Base-by-base conservation (phyloP, 768 basidiomycete species). In the Leucocoprinus sp. region DNA sequence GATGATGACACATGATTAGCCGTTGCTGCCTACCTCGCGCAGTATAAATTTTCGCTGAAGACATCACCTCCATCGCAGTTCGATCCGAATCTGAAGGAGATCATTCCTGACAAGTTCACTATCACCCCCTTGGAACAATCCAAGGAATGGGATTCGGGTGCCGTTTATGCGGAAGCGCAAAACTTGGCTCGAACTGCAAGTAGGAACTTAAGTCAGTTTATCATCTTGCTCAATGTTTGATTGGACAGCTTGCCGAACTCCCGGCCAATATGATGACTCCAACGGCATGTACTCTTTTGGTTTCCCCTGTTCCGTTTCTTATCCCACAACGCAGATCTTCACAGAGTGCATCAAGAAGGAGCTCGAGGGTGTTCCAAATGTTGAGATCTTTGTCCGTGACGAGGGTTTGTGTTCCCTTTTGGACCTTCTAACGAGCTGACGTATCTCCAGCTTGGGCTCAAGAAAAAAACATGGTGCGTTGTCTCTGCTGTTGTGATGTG, bases 251-350 rank as follows among this genome's bases (percentile, higher is more conserved):
- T 37, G 82, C 78, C 79, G 91, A 93, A 62, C 64, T 86, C 4
- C 91, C 91, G 42, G 89, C 78, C 1, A 93, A 93, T 60, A 77
- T 91, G 61, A 67, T 89, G 69, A 91, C 88, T 1, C 90, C 89
- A 7, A 88, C 87, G 11, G 82, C 82, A 54, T 35, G 71, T 59
- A 42, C 18, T 12, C n/a, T 24, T 36, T 41, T 21, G 5, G 29
- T 18, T 17, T 34, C 24, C 39, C 21, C 12, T 17, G 6, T 19
- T 1, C 19, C 27, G 9, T 33, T n/a, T 18, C 37, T 47, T 1
- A 46, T 8, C 22, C 18, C 27, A 9, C 17, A 24, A 21, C 23
- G 12, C 23, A 87, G 82, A 64, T 62, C 14, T 93, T 93, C 60
- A 71, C 74, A 24, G 76, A 90, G 59, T 79, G 85, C 14, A 76